A percentile compares a stretch with the other conserved stretches of the same genome.
These are phyloP conservation scores for Austropuccinia psidii DNA, from an alignment of 1,284 basidiomycete genomes.

Conservation along the genomic window DNA sequence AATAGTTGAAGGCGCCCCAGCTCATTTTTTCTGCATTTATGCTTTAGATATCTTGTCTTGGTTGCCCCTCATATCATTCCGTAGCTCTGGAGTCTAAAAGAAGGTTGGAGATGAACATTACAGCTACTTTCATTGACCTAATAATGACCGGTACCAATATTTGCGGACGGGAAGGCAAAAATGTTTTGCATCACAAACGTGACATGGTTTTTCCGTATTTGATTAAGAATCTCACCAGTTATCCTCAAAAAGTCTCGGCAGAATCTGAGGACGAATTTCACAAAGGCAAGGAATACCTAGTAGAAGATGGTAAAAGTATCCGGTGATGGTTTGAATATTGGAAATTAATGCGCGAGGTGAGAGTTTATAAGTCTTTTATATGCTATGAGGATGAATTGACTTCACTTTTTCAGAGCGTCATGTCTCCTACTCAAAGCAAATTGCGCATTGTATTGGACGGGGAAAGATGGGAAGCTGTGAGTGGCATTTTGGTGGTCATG, in stretches of 20 bases:
- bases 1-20: no score
- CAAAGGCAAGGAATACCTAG: slow-evolving; percentile 49
- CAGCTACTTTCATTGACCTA: slow-evolving; percentile 81
- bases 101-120: slow-evolving; percentile 83
- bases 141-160: slow-evolving; percentile 65
- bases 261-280: slow-evolving; percentile 48
- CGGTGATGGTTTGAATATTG: slow-evolving; percentile 98
- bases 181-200: slow-evolving; percentile 62
- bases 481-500: slow-evolving; percentile 81
- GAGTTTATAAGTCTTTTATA: no score
- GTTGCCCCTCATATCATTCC: slow-evolving; percentile 37
- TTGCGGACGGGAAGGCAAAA: slow-evolving; percentile 64
- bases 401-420: slow-evolving; percentile 61
- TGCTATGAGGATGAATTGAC: no score
- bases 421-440: slow-evolving; percentile 67
- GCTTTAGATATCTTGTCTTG: slow-evolving; percentile 21
- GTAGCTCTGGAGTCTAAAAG: slow-evolving; percentile 56
- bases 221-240: slow-evolving; percentile 86
- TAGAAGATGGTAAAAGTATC: slow-evolving; percentile 63
- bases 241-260: slow-evolving; percentile 61
- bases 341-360: slow-evolving; percentile 83
- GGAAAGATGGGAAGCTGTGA: slow-evolving; percentile 82
- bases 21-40: neutral
- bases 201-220: slow-evolving; percentile 89
- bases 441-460: slow-evolving; percentile 76